Evolutionary conservation across 768 basidiomycete genomes (phyloP), one percentile per base, ranked within the genome.

Genomic region (Kwoniella sp.): DNA sequence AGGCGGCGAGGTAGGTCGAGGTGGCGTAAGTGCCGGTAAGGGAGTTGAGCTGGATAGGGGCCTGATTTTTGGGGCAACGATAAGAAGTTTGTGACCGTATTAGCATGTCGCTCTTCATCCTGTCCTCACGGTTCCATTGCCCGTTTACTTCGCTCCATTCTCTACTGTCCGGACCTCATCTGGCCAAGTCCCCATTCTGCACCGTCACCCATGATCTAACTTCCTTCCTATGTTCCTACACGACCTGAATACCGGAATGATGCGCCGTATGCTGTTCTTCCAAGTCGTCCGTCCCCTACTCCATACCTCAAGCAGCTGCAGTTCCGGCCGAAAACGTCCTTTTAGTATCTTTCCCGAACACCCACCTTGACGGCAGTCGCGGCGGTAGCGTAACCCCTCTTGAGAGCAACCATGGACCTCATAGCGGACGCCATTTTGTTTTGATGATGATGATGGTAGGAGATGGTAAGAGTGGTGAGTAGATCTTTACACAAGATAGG

Each of bases 1-100:
- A 87, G 41, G 79, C 79, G 50, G 79, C 79, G 52, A 80, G 71
- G 72, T 80, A 80, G 53, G 78, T 76, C 30, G 79, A 80, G 48
- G 77, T 80, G 50, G 79, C 79, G 68, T 80, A 80, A 34, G 77
- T 79, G 17, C 79, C 79, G 29, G 79, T 77, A 59, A 80, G 73
- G 52, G 79, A 80, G 73, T 79, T 80, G 71, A 80, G 78, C 72
- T 79, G 77, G 70, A 80, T 60, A 25, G 79, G 79, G 28, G 78
- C 69, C 79, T 80, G 56, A 31, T n/a, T n/a, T n/a, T n/a, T n/a
- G n/a, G n/a, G n/a, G n/a, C n/a, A n/a, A n/a, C 34, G 55, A 45
- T 51, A 8, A 1, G 52, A 47, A n/a, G n/a, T n/a, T n/a, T n/a
- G n/a, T n/a, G n/a, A n/a, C n/a, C n/a, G n/a, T n/a, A n/a, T n/a